Conservation (phyloP, 306 rosid genomes). For the Rosa chinensis region DNA sequence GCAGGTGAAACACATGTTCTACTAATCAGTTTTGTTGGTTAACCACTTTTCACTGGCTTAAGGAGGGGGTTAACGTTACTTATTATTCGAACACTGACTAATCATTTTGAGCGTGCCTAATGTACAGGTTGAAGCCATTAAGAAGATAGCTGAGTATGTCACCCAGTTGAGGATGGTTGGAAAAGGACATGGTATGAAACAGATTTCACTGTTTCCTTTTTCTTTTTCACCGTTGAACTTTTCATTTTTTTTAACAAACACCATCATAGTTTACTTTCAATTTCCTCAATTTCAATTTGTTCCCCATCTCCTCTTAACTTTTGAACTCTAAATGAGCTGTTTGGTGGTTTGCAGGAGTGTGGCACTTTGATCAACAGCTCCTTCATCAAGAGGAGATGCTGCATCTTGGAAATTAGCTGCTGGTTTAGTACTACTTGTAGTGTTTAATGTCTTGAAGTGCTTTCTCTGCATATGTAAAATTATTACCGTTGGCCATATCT, state of each 20-base stretch:
- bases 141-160: conserved; percentile 74
- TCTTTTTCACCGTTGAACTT: background rate
- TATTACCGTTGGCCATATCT: background rate
- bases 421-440: background rate
- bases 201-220: background rate
- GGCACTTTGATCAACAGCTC: conserved; percentile 87
- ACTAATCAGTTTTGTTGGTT: background rate
- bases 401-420: conserved; percentile 17
- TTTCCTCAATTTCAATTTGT: background rate
- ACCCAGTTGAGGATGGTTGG: conserved; percentile 82
- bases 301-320: background rate
- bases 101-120: background rate
- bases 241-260: background rate
- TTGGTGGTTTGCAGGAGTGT: conserved; percentile 58
- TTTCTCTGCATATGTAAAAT: conserved; percentile 13
- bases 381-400: conserved; percentile 51
- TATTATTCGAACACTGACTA: background rate
- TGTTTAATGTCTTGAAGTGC: background rate
- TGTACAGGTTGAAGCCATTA: conserved; percentile 74
- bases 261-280: background rate
- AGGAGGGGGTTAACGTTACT: background rate
- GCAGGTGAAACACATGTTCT: conserved; percentile 49
- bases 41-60: background rate
- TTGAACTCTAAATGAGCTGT: conserved; percentile 8
- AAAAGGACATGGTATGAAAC: conserved; percentile 75